Conservation (phyloP, 1,284 basidiomycete species). For the Chondrostereum purpureum region DNA sequence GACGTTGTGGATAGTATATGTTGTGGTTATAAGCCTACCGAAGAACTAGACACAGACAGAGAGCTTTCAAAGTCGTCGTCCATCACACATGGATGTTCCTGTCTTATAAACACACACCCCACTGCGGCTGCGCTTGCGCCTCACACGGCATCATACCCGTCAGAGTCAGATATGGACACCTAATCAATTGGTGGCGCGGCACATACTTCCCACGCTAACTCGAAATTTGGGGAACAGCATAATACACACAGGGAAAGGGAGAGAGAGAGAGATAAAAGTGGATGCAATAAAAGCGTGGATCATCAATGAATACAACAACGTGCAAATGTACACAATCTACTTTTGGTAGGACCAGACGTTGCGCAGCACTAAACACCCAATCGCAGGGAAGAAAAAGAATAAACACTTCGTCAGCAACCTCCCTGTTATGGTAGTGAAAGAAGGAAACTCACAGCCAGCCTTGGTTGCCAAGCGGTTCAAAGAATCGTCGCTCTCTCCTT, state of each 20-base stretch:
- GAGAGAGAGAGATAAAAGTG: no score
- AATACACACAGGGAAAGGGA: no score
- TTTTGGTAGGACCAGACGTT: slow-evolving; percentile 77
- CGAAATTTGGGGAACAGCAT: no score
- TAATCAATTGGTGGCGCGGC: no score
- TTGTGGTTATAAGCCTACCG: slow-evolving; percentile 25
- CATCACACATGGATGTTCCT: no score
- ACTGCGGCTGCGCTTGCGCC: slow-evolving; percentile 3
- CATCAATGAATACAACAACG: neutral
- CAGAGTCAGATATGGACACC: no score
- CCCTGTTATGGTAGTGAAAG: no score
- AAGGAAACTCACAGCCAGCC: slow-evolving; percentile 89
- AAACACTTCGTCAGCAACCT: no score
- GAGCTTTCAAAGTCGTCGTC: slow-evolving; percentile 28
- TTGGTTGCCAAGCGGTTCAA: slow-evolving; percentile 95
- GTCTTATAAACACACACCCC: no score
- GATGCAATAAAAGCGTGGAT: neutral
- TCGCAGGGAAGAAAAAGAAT: slow-evolving; percentile 1
- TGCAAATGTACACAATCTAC: slow-evolving; percentile 28
- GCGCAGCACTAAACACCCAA: slow-evolving; percentile 48
- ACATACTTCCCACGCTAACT: no score
- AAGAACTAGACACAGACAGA: slow-evolving; percentile 37
- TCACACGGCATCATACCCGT: neutral
- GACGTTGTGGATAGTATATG: neutral
- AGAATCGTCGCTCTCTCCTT: slow-evolving; percentile 96